Percentiles rank a stretch among this genome's conserved stretches.
Conservation (phyloP, 2,329 filamentous ascomycete genomes). For the Beauveria brongniartii region DNA sequence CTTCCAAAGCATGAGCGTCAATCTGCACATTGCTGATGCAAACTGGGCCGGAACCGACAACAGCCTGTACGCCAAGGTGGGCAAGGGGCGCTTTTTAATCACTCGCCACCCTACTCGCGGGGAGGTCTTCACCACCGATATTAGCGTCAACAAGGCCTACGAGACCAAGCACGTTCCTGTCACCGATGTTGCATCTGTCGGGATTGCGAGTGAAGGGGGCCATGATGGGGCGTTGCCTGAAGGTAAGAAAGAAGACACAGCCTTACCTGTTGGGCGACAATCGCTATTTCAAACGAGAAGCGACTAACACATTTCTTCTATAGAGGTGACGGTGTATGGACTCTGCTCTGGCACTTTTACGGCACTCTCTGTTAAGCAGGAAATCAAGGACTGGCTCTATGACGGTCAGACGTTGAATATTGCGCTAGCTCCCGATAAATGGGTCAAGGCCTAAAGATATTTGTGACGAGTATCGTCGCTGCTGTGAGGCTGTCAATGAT, state of each 20-base stretch:
- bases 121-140: conserved; percentile 29
- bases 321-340: neutral
- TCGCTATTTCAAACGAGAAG: neutral
- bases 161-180: conserved; percentile 80
- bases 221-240: neutral
- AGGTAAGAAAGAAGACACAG: neutral
- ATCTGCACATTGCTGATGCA: neutral
- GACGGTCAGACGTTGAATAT: neutral
- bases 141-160: conserved; percentile 72
- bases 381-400: neutral
- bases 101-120: neutral
- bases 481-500: too few relatives aligned
- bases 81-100: neutral
- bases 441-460: neutral
- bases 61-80: neutral
- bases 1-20: neutral
- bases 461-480: too few relatives aligned
- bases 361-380: neutral
- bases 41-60: neutral
- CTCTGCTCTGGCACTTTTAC: neutral
- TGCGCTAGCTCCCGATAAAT: neutral
- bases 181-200: conserved; percentile 66
- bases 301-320: neutral
- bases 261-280: too few relatives aligned
- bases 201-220: neutral